Base-by-base conservation (phyloP, 768 basidiomycete genomes). In the Krasilnikovozyma curviuscula region DNA sequence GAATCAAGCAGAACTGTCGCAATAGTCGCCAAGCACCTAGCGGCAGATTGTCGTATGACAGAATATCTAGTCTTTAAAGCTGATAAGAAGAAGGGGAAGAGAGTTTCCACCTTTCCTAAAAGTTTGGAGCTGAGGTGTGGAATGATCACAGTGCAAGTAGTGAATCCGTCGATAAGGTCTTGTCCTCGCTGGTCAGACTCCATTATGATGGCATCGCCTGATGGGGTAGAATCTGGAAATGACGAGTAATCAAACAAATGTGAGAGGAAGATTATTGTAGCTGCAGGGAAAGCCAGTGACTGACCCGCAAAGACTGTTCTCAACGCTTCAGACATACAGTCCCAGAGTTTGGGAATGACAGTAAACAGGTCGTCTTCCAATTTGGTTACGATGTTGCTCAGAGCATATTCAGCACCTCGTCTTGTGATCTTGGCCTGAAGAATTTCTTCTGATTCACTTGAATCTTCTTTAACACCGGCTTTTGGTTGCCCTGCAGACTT, bases 331-430 rank as follows among this genome's bases (percentile, higher is more conserved):
- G 77, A 77, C 76, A 93, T 84, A 5, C 82, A 85, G 41, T 81
- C 77, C 89, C 91, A 97, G 72, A 95, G 81, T 55, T 76, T 84
- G 2, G 93, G 91, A n/a, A 97, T 75, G 29, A 74, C 70, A 0
- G 78, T 73, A 30, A 97, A 67, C 27, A 97, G 67, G 13, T 65
- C 66, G 2, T 74, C 61, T 0, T 82, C 86, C 55, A 97, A 93
- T 53, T 72, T 74, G 3, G 66, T 61, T 2, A 86, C 84, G 27
- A 98, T 66, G 52, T 82, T 70, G 41, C 74, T 69, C 50, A 98
- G 82, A 0, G 89, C 88, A 19, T 81, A 68, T 13, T 79, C 68
- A 1, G 89, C 89, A 21, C 93, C 93, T 43, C 89, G 71, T 44
- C 86, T 71, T 1, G 86, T 79, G 12, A 95, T 67, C 31, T 71